Base-by-base conservation (phyloP, 768 basidiomycete species). In the Obba rivulosa region DNA sequence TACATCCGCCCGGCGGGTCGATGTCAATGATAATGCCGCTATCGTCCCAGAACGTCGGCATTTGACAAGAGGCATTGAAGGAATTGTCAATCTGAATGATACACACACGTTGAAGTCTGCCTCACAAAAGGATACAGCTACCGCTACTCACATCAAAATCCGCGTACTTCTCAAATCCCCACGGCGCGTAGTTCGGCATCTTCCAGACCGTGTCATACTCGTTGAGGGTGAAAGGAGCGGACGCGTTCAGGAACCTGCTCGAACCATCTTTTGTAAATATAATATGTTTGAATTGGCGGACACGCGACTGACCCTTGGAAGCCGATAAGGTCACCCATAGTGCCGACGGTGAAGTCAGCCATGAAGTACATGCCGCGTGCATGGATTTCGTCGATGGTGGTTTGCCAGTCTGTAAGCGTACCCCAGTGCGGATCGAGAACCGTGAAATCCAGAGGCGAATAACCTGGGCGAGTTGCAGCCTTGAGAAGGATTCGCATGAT, bases 341-440 rank as follows among this genome's bases (percentile, higher is more conserved):
- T 96, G 11, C 92, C 92, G 46, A 96, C 86, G 2, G 93, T 96
- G 62, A 96, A 93, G 70, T 96, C 93, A 21, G 80, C 74, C 80
- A 96, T 92, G 58, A 95, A 66, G 63, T 92, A 95, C 93, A 96
- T 93, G 49, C 83, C 84, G 36, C 80, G 76, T 0, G 77, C 68
- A 61, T 96, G 93, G 24, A 95, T 74, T 43, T 77, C 76, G 61
- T 88, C 84, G 51, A 96, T 81, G 43, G 86, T 64, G 34, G 73
- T 63, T 16, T 75, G 74, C 92, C 92, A 96, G 55, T 94, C 89
- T 22, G 75, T 62, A 47, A 92, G 70, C 9, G 77, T 87, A 20
- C 93, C 93, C 83, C 87, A 95, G 60, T 96, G 93, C 34, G 93
- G 93, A 66, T 96, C 93, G 31, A 93, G 69, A 5, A 94, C 81